These are phyloP conservation scores for Beauveria sp. DNA, from an alignment of 2,329 filamentous ascomycete species.

Conservation along the genomic window DNA sequence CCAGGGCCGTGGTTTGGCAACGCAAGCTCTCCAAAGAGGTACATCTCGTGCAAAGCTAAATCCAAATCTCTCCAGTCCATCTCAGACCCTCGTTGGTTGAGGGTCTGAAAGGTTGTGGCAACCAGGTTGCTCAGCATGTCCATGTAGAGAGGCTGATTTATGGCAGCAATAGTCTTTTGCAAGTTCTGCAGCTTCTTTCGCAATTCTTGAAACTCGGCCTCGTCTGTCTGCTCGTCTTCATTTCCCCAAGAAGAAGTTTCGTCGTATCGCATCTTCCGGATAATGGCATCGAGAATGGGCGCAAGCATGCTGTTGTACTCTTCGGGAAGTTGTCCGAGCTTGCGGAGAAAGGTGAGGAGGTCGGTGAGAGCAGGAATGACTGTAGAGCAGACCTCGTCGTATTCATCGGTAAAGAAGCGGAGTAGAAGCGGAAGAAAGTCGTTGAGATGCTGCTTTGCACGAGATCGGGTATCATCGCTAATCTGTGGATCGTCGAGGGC, in stretches of 20 bases:
- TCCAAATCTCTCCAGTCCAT: constrained; percentile 95
- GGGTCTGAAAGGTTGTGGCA: constrained; percentile 74
- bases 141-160: constrained; percentile 83
- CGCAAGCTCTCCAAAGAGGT: constrained; percentile 89
- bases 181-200: constrained; percentile 82
- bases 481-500: constrained; percentile 64
- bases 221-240: constrained; percentile 90
- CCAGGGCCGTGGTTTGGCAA: constrained; percentile 82
- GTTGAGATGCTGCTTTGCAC: constrained; percentile 74
- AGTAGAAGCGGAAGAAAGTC: constrained; percentile 80
- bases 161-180: constrained; percentile 85
- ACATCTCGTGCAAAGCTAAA: constrained; percentile 91
- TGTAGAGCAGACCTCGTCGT: constrained; percentile 94
- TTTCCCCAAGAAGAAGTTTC: constrained; percentile 90
- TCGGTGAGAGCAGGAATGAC: constrained; percentile 92
- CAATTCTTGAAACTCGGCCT: constrained; percentile 94
- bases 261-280: constrained; percentile 95
- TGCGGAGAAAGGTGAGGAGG: constrained; percentile 82
- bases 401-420: constrained; percentile 95
- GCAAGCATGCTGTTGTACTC: constrained; percentile 77
- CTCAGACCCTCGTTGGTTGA: constrained; percentile 63
- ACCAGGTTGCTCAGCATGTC: constrained; percentile 82
- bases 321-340: constrained; percentile 62
- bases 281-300: constrained; percentile 83
- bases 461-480: constrained; percentile 57